Conservation (phyloP, 2,329 filamentous ascomycete genomes). For the Pestalotiopsis sp. region DNA sequence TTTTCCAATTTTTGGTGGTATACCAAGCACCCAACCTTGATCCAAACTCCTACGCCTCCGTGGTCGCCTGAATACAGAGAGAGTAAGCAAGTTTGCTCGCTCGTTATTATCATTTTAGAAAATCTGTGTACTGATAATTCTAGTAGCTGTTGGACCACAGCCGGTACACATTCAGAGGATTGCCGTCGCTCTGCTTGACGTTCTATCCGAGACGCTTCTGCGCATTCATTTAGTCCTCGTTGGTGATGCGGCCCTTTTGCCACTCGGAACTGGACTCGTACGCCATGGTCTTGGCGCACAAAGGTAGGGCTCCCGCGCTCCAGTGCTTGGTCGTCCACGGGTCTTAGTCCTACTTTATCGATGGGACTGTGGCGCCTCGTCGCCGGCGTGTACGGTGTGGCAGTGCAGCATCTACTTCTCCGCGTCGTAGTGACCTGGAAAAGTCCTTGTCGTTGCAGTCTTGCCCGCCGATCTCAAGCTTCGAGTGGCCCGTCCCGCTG, state of each 20-base stretch:
- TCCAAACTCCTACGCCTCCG: not conserved
- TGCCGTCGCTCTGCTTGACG: not conserved
- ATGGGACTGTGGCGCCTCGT: not conserved
- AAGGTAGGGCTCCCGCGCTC: too few relatives aligned
- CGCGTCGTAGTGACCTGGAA: not conserved
- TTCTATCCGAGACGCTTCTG: not conserved
- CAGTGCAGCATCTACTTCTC: not conserved
- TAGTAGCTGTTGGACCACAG: not conserved
- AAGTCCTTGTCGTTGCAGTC: not conserved
- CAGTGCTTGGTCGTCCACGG: not conserved
- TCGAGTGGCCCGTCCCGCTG: not conserved
- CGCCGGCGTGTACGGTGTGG: not conserved
- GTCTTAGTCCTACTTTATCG: not conserved
- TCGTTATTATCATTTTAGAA: not conserved
- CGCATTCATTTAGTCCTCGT: not conserved
- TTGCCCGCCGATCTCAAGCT: not conserved
- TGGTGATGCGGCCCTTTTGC: not conserved
- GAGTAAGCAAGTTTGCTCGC: not conserved
- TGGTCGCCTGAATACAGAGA: not conserved
- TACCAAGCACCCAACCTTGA: not conserved
- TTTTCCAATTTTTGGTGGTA: not conserved
- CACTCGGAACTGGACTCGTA: not conserved
- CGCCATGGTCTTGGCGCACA: not conserved
- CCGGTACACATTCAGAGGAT: not conserved
- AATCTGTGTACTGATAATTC: not conserved